Evolutionary conservation across 768 basidiomycete species (phyloP).

Genomic region (Lactarius sp.): DNA sequence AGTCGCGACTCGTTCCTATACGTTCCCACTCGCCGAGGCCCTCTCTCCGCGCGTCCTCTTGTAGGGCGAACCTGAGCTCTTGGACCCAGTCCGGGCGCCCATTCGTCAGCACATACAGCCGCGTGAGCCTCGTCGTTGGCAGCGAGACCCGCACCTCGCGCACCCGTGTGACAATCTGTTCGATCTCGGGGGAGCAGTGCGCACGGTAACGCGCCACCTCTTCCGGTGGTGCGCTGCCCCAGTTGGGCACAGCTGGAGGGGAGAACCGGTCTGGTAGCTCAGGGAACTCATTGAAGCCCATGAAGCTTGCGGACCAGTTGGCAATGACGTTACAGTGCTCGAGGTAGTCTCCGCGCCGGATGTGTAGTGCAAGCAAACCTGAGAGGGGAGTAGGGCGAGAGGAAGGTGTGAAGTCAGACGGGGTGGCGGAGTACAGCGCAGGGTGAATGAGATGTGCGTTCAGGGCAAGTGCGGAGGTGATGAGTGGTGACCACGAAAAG

Average conservation of each 20-base stretch:
- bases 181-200: slow-evolving; percentile 31
- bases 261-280: slow-evolving; percentile 37
- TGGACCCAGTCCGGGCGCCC: background rate
- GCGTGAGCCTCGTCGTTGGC: too few species aligned
- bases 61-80: slow-evolving; percentile 36
- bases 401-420: too few species aligned
- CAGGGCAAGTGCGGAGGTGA: too few species aligned
- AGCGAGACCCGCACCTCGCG: too few species aligned
- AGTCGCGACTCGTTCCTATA: too few species aligned
- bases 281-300: slow-evolving; percentile 43
- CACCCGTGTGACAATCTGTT: too few species aligned
- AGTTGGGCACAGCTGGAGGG: slow-evolving; percentile 1
- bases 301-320: slow-evolving; percentile 31
- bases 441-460: too few species aligned
- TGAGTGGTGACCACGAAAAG: too few species aligned
- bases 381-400: slow-evolving; percentile 24
- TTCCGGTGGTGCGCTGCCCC: slow-evolving; percentile 25
- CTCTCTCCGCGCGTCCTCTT: background rate
- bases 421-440: too few species aligned
- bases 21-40: too few species aligned
- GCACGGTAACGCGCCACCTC: slow-evolving; percentile 31
- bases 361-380: slow-evolving; percentile 44
- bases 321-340: too few species aligned
- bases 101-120: too few species aligned
- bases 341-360: slow-evolving; percentile 31